A percentile compares a stretch with the other conserved stretches of the same genome.
Evolutionary conservation across 225 moss, liverwort and hornwort species (phyloP).

Genomic region (Antitrichia curtipendula): DNA sequence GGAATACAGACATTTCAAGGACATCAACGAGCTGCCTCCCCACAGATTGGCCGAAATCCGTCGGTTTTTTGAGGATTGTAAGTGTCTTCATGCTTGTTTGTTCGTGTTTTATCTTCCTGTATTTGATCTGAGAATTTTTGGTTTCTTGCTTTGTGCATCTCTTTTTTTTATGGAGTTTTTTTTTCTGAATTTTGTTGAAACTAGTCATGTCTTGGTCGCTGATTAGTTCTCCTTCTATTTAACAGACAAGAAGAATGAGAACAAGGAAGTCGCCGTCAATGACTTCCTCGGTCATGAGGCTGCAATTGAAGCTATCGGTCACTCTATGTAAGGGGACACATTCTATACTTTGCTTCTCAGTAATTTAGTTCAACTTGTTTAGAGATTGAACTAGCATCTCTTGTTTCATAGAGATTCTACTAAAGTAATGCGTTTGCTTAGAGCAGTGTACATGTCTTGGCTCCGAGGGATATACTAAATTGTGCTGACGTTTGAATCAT

Average conservation of each 20-base stretch:
- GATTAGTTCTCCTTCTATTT: not conserved
- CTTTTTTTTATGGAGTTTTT: no score
- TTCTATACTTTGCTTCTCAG: not conserved
- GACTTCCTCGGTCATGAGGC: slow-evolving; percentile 64
- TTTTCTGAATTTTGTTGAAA: no score
- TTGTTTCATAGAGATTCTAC: not conserved
- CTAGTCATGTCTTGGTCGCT: not conserved
- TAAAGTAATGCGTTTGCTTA: not conserved
- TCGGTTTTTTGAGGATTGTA: slow-evolving; percentile 93
- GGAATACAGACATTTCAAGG: slow-evolving; percentile 73
- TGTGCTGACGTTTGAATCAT: not conserved
- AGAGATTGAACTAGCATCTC: not conserved
- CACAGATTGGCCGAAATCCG: slow-evolving; percentile 85
- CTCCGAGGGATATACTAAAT: not conserved
- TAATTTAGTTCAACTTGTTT: not conserved
- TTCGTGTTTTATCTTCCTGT: not conserved
- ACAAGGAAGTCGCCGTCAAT: slow-evolving; percentile 84
- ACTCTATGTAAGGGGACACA: slow-evolving; percentile 54
- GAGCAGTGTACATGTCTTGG: not conserved
- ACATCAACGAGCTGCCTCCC: slow-evolving; percentile 81
- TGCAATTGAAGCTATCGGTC: slow-evolving; percentile 64
- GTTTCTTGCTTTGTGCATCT: not conserved
- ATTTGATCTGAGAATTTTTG: not conserved
- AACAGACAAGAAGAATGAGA: slow-evolving; percentile 92
- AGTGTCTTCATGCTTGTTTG: not conserved